phyloP scores from a whole-genome alignment of 2,329 filamentous ascomycete species.

The Beauveria pseudobassiana region DNA sequence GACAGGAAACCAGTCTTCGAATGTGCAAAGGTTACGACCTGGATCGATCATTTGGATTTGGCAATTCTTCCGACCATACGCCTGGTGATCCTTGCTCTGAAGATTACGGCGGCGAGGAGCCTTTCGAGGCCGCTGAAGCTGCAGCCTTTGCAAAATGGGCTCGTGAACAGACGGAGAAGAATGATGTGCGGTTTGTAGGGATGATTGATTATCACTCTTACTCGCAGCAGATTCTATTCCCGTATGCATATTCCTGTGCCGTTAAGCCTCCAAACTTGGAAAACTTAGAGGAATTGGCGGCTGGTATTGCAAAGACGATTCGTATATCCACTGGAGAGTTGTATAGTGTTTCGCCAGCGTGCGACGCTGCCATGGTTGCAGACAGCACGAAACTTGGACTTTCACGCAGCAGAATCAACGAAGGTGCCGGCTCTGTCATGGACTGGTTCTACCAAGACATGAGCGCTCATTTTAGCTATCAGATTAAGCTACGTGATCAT shows the following conservation, averaged over 20 bases:
- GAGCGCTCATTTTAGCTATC: slow-evolving; percentile 75
- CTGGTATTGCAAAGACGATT: slow-evolving; percentile 84
- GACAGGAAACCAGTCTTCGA: slow-evolving; percentile 71
- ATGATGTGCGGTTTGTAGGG: slow-evolving; percentile 70
- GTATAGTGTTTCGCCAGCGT: slow-evolving; percentile 76
- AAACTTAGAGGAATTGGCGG: slow-evolving; percentile 82
- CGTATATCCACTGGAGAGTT: slow-evolving; percentile 68
- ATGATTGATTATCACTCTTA: slow-evolving; percentile 91
- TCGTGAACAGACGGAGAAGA: slow-evolving; percentile 62
- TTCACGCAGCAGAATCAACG: slow-evolving; percentile 50
- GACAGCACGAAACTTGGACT: slow-evolving; percentile 18
- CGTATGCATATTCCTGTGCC: slow-evolving; percentile 79
- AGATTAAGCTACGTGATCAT: slow-evolving; percentile 88
- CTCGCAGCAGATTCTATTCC: slow-evolving; percentile 89
- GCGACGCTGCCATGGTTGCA: slow-evolving; percentile 61
- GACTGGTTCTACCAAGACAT: slow-evolving; percentile 96
- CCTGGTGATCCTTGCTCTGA: slow-evolving; percentile 81
- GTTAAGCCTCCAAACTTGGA: slow-evolving; percentile 76
- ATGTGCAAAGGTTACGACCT: slow-evolving; percentile 87
- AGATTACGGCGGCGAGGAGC: slow-evolving; percentile 73
- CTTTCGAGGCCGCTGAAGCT: slow-evolving; percentile 80
- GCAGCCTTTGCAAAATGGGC: slow-evolving; percentile 73
- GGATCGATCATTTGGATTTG: slow-evolving; percentile 77
- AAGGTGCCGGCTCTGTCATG: slow-evolving; percentile 74
- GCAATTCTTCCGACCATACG: slow-evolving; percentile 65